Percentiles rank a stretch among this genome's conserved stretches.
These are phyloP conservation scores for Diaporthe citri DNA, from an alignment of 2,329 filamentous ascomycete species.

Conservation along the genomic window DNA sequence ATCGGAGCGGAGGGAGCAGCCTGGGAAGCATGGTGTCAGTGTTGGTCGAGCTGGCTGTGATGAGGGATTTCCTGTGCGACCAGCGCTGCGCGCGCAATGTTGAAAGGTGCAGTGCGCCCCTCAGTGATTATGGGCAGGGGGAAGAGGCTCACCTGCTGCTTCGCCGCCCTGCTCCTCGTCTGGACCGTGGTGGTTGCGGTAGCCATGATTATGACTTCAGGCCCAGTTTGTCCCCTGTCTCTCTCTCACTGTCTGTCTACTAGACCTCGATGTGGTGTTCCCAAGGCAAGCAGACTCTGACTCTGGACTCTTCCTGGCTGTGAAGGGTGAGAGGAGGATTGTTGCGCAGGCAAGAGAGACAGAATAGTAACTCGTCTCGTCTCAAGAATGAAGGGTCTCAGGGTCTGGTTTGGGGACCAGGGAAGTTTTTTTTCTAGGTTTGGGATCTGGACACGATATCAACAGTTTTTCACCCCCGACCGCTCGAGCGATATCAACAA, in stretches of 20 bases:
- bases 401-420: not conserved
- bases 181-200: conserved; percentile 37
- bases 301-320: conserved; percentile 20
- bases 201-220: conserved; percentile 31
- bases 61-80: not conserved
- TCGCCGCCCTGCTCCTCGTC: conserved; percentile 38
- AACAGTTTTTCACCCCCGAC: conserved; percentile 38
- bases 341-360: conserved; percentile 13
- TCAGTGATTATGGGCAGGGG: not conserved
- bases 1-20: conserved; percentile 29
- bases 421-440: conserved; percentile 12
- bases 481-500: conserved; percentile 40
- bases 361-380: not conserved
- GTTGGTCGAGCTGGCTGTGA: not conserved
- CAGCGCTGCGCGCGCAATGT: not conserved
- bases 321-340: not conserved
- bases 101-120: too few species aligned
- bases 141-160: conserved; percentile 31
- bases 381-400: not conserved
- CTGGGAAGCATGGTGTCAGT: not conserved
- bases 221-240: not conserved
- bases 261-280: not conserved
- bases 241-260: not conserved
- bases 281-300: conserved; percentile 1
- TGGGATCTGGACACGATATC: conserved; percentile 38